Percentiles rank a stretch among this genome's conserved stretches.
Conservation (phyloP, 805 yeast genomes). For the Lachancea waltii region DNA sequence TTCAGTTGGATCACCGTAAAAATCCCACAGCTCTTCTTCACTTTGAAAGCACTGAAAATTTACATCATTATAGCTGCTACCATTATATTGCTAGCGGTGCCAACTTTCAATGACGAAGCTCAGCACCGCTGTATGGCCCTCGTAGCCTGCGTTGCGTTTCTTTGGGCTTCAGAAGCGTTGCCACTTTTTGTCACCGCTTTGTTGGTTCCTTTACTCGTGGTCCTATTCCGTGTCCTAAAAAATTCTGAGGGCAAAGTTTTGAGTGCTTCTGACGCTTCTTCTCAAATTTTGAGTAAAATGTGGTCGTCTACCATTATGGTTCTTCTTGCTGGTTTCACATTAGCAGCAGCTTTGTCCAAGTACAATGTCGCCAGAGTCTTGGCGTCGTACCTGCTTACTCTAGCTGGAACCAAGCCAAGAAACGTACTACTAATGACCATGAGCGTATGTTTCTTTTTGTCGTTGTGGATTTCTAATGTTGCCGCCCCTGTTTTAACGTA, state of each 20-base stretch:
- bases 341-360: slow-evolving; percentile 90
- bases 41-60: slow-evolving; percentile 44
- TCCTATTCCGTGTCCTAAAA: slow-evolving; percentile 58
- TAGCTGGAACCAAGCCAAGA: slow-evolving; percentile 79
- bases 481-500: slow-evolving; percentile 93
- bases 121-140: slow-evolving; percentile 62
- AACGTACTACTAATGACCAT: slow-evolving; percentile 70
- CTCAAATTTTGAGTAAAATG: slow-evolving; percentile 72
- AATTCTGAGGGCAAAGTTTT: slow-evolving; percentile 47
- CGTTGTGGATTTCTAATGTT: slow-evolving; percentile 95
- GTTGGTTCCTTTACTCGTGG: slow-evolving; percentile 73
- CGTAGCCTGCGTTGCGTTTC: slow-evolving; percentile 54
- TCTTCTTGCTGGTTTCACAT: slow-evolving; percentile 82
- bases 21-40: slow-evolving; percentile 44
- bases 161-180: slow-evolving; percentile 95
- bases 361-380: slow-evolving; percentile 83
- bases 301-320: slow-evolving; percentile 93
- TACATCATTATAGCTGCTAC: slow-evolving; percentile 45
- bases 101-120: slow-evolving; percentile 54
- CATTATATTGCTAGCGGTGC: slow-evolving; percentile 47
- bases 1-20: slow-evolving; percentile 29
- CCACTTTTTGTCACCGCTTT: slow-evolving; percentile 91
- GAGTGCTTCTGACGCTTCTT: slow-evolving; percentile 58
- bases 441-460: slow-evolving; percentile 75
- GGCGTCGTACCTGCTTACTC: slow-evolving; percentile 73